These are phyloP conservation scores for Cutaneotrichosporon curvatum DNA, from an alignment of 1,284 basidiomycete genomes.

Conservation along the genomic window DNA sequence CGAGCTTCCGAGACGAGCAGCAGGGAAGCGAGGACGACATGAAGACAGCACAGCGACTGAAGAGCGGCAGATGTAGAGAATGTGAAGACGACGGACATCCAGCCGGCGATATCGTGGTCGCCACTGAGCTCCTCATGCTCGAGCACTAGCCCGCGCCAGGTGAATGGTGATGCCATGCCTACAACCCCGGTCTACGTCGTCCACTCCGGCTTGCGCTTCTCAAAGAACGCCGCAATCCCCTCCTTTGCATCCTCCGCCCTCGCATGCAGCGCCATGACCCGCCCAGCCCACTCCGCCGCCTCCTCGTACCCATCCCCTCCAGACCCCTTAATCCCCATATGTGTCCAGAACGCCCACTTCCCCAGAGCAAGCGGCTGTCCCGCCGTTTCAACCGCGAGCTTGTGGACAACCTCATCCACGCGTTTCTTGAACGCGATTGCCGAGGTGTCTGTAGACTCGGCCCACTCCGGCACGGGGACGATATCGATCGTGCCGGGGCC, in stretches of 20 bases:
- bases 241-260: conserved; percentile 16
- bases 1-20: too few relatives aligned
- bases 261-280: conserved; percentile 20
- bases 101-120: too few relatives aligned
- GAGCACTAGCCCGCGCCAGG: too few relatives aligned
- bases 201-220: conserved; percentile 16
- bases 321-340: conserved; percentile 8
- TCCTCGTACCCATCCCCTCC: conserved; percentile 17
- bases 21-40: too few relatives aligned
- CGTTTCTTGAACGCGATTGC: conserved; percentile 10
- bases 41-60: too few relatives aligned
- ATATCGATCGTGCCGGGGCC: conserved; percentile 9
- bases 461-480: conserved; percentile 10
- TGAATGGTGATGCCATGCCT: too few relatives aligned
- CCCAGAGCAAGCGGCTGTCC: conserved; percentile 16
- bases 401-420: conserved; percentile 6
- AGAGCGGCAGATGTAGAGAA: too few relatives aligned
- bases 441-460: conserved; percentile 6
- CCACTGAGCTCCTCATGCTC: too few relatives aligned
- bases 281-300: conserved; percentile 12
- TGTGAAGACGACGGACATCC: too few relatives aligned
- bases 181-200: conserved; percentile 4
- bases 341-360: conserved; percentile 21
- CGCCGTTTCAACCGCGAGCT: conserved; percentile 5
- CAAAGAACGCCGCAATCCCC: conserved; percentile 15